Base-by-base conservation (phyloP, 2,329 filamentous ascomycete species). In the Thielaviopsis ethacetica region DNA sequence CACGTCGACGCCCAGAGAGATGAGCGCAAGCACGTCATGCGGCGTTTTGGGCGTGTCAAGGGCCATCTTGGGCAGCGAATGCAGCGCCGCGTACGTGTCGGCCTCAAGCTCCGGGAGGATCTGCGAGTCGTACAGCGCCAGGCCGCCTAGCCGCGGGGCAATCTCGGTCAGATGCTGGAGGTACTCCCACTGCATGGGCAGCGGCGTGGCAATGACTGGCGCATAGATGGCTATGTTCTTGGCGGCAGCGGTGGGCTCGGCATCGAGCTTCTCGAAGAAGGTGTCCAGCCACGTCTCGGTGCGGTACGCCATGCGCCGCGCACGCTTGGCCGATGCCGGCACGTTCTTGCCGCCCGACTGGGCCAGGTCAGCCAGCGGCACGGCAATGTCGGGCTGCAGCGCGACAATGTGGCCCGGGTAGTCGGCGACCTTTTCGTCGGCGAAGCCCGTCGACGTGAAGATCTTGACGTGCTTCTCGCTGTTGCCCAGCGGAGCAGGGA, bases 361-460 rank as follows among this genome's bases (percentile, higher is more conserved):
- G 65, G 72, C 64, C 10, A 91, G 78, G 69, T 98, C 93, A 5
- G 85, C 86, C 56, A 94, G 71, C 0, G 83, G 83, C 24, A 97
- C 77, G 41, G 85, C 81, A 58, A 97, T 84, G 67, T 98, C 91
- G 0, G 91, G 88, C 56, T 77, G 76, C 41, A 95, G 71, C n/a
- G 73, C 76, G 61, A 78, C 71, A 34, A 86, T 75, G 19, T 83
- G 82, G 5, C 80, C 73, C 38, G 78, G 74, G 71, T 93, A 97
- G 58, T 86, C 81, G 6, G 80, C 75, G 0, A 82, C 80, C 34
- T 80, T 78, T 38, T 97, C 73, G 59, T 80, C 76, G 62, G 82
- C 80, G 71, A 94, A 95, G 30, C 93, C 93, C 0, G 89, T 88
- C 0, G 90, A 91, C 1, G 93, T 95, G 67, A 87, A 83, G 54